Percentiles rank a stretch among this genome's conserved stretches.
Conservation (phyloP, 2,329 filamentous ascomycete genomes). For the Claviceps purpurea region DNA sequence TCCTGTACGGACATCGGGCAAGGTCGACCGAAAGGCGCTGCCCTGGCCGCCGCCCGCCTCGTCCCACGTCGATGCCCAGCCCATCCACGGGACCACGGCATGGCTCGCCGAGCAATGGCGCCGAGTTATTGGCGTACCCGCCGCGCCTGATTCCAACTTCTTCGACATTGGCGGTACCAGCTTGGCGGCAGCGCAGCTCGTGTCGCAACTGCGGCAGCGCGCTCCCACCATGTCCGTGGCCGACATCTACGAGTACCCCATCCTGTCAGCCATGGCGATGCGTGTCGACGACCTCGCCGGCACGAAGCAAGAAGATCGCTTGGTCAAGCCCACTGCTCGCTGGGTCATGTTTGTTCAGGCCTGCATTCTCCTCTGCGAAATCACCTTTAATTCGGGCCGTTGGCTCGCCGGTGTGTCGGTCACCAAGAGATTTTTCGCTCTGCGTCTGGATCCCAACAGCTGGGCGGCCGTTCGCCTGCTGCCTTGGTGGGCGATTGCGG, state of each 20-base stretch:
- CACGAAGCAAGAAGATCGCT: constrained; percentile 5
- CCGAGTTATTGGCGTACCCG: constrained; percentile 8
- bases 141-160: constrained; percentile 7
- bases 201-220: constrained; percentile 9
- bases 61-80: constrained; percentile 2
- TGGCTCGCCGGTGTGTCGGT: constrained; percentile 6
- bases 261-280: constrained; percentile 7
- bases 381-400: constrained; percentile 7
- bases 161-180: constrained; percentile 13
- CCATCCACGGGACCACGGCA: constrained; percentile 7
- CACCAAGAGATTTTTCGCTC: constrained; percentile 7
- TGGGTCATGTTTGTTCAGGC: constrained; percentile 9
- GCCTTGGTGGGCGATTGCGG: constrained; percentile 7
- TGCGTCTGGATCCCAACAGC: not conserved
- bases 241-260: constrained; percentile 11
- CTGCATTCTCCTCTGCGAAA: constrained; percentile 5
- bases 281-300: constrained; percentile 9
- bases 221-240: constrained; percentile 11
- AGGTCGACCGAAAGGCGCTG: constrained; percentile 12
- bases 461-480: constrained; percentile 7
- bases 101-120: constrained; percentile 12
- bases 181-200: constrained; percentile 11
- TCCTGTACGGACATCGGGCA: constrained; percentile 11
- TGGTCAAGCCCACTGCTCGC: constrained; percentile 10
- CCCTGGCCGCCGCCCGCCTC: constrained; percentile 8